A percentile compares a stretch with the other conserved stretches of the same genome.
Conservation (phyloP, 2,329 filamentous ascomycete species). For the Pyrenophora seminiperda region DNA sequence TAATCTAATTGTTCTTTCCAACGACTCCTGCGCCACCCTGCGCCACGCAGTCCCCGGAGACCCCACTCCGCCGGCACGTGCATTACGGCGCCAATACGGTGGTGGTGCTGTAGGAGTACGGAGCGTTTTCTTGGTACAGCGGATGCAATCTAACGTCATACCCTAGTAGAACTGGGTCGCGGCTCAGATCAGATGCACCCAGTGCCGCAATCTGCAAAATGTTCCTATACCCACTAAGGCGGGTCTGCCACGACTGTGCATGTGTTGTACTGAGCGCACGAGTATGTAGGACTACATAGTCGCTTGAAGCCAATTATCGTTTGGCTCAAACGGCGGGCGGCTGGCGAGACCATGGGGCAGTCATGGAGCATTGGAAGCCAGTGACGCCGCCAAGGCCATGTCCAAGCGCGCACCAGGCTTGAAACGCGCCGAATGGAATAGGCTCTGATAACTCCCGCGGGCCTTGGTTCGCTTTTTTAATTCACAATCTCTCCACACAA, state of each 20-base stretch:
- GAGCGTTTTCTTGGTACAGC: constrained; percentile 1
- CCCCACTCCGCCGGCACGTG: neutral
- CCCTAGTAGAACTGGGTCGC: constrained; percentile 8
- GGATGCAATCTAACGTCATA: constrained; percentile 15
- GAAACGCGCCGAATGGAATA: constrained; percentile 19
- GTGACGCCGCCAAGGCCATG: constrained; percentile 20
- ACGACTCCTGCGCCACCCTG: too few species aligned
- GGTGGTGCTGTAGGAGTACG: too few species aligned
- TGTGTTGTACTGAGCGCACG: neutral
- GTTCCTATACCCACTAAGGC: constrained; percentile 9
- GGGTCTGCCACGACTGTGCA: neutral
- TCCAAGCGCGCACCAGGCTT: constrained; percentile 15
- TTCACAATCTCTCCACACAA: constrained; percentile 4
- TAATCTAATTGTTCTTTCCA: too few species aligned
- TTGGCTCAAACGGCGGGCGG: constrained; percentile 17
- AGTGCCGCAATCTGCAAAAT: constrained; percentile 7
- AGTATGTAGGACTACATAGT: too few species aligned
- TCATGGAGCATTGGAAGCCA: constrained; percentile 8
- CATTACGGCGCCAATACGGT: constrained; percentile 1
- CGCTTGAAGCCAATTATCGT: constrained; percentile 8
- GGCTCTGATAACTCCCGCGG: constrained; percentile 3
- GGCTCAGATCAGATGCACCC: constrained; percentile 13
- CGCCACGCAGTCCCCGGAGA: too few species aligned
- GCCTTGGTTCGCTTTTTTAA: constrained; percentile 3
- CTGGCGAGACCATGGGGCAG: constrained; percentile 3